Evolutionary conservation across 1,139 yeast genomes (phyloP).

Genomic region (Zygotorulaspora mrakii): DNA sequence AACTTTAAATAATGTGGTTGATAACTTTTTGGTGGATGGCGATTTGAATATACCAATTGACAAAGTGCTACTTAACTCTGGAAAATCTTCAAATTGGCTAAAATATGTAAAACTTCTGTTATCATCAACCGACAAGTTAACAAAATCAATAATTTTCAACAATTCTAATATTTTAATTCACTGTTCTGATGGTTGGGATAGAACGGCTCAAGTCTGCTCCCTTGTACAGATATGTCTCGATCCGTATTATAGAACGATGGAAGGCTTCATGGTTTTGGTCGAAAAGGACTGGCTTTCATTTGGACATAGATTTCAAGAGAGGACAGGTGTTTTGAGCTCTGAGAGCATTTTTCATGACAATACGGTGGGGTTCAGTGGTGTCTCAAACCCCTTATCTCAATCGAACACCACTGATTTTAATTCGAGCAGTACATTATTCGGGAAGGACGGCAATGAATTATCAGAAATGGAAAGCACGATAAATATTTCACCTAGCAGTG

Average conservation of each 20-base stretch:
- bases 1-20: slow-evolving; percentile 60
- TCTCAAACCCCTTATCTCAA: slow-evolving; percentile 22
- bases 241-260: slow-evolving; percentile 80
- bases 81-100: slow-evolving; percentile 69
- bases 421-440: slow-evolving; percentile 13
- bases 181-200: slow-evolving; percentile 98
- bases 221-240: slow-evolving; percentile 83
- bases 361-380: slow-evolving; percentile 18
- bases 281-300: slow-evolving; percentile 96
- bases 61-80: slow-evolving; percentile 43
- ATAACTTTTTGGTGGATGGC: slow-evolving; percentile 57
- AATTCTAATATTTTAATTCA: slow-evolving; percentile 82
- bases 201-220: slow-evolving; percentile 87
- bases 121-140: slow-evolving; percentile 72
- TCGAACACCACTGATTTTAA: slow-evolving; percentile 20
- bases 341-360: slow-evolving; percentile 41
- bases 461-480: slow-evolving; percentile 10
- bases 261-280: slow-evolving; percentile 78
- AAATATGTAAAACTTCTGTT: slow-evolving; percentile 65
- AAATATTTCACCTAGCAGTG: slow-evolving; percentile 10
- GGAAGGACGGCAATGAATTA: slow-evolving; percentile 17
- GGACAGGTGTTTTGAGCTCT: slow-evolving; percentile 67
- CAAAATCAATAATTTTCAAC: slow-evolving; percentile 75
- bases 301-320: slow-evolving; percentile 83
- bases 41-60: slow-evolving; percentile 52